Percentiles rank a stretch among this genome's conserved stretches.
phyloP scores from a whole-genome alignment of 257 asterid genomes.

The Penstemon davidsonii region DNA sequence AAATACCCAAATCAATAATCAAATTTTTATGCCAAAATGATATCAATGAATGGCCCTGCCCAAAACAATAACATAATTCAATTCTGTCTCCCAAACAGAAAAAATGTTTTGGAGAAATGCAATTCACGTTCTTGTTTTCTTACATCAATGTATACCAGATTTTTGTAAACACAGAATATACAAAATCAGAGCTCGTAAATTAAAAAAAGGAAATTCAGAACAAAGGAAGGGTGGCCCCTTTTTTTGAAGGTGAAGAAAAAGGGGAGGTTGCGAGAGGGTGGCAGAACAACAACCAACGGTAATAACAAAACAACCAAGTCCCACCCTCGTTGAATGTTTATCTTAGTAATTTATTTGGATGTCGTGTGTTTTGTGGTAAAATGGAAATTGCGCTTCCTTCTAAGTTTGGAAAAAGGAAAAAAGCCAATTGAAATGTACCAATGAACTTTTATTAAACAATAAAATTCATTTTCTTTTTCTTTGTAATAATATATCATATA shows the following conservation, averaged over 20 bases:
- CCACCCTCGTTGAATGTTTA: neutral
- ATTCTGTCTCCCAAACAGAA: too few relatives aligned
- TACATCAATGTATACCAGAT: too few relatives aligned
- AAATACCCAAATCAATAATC: neutral
- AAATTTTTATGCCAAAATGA: conserved; percentile 5
- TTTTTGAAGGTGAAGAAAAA: conserved; percentile 34
- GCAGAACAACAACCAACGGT: conserved; percentile 28
- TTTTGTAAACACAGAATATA: neutral
- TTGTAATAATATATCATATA: too few relatives aligned
- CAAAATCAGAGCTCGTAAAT: neutral
- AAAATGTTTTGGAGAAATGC: too few relatives aligned
- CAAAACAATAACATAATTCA: conserved; percentile 2
- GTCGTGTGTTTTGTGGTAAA: neutral
- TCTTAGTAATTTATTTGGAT: neutral
- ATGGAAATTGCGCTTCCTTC: too few relatives aligned
- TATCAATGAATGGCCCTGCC: conserved; percentile 21
- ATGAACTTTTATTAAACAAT: too few relatives aligned
- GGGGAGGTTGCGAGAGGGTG: conserved; percentile 16
- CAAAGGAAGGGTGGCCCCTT: conserved; percentile 21
- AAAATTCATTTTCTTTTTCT: too few relatives aligned
- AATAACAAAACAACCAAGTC: conserved; percentile 23
- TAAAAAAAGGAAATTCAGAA: conserved; percentile 6
- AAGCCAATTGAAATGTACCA: too few relatives aligned
- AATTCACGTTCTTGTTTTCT: too few relatives aligned
- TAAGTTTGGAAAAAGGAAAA: too few relatives aligned